Base-by-base conservation (phyloP, 2,329 filamentous ascomycete species). In the Cladosporium austrohemisphaericum region DNA sequence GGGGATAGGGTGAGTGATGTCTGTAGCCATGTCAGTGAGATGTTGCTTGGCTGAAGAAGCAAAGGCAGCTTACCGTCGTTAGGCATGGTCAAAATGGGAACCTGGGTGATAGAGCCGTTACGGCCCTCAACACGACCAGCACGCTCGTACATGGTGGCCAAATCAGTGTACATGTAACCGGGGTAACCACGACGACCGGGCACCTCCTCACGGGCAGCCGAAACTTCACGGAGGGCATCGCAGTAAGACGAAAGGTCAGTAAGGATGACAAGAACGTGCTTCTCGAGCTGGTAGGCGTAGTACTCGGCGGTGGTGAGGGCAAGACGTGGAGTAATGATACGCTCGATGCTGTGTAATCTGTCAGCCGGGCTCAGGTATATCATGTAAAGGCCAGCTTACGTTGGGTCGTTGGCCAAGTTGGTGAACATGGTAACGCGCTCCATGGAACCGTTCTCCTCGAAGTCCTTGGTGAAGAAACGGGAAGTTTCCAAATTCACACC, bases 101-200 rank as follows among this genome's bases (percentile, higher is more conserved):
- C 96, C 75, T 98, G 93, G 16, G 94, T 98, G 64, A 98, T 98
- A 63, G 93, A 98, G 53, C 94, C 93, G 65, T 97, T 96, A 62
- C 94, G 88, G 62, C 94, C 94, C 65, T 89, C 79, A 43, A 98
- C 93, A 86, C 93, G 93, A 66, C 93, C 93, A 61, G 93, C 93
- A 76, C 93, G 91, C 76, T 98, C 93, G 79, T 98, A 98, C 65
- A 98, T 96, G 67, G 93, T 98, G 52, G 93, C 96, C 84, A 98
- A 87, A 83, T 98, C 94, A 61, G 93, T 98, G 79, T 98, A 98
- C 93, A 98, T 98, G 81, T 98, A 98, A 88, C 93, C 93, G 47
- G 93, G 93, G 77, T 93, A 98, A 81, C 93, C 93, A 84, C 93
- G 92, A 71, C 93, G 92, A 79, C 93, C 93, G 32, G 93, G 93